Base-by-base conservation (phyloP, 2,329 filamentous ascomycete species). In the Madurella fahalii region DNA sequence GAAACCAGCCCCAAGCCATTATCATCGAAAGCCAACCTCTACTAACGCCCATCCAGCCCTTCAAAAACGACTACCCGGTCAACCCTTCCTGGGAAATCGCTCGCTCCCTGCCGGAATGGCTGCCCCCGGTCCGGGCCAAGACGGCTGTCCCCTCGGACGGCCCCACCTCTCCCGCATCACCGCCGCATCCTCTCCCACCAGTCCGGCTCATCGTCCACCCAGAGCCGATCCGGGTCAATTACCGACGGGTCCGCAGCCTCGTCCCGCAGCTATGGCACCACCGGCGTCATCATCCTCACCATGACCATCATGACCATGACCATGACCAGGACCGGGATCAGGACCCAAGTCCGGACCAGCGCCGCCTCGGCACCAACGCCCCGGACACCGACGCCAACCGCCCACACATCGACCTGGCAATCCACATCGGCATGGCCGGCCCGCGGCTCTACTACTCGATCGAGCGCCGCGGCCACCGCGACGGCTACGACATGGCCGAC, bases 21-120 rank as follows among this genome's bases (percentile, higher is more conserved):
- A 18, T 9, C 40, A 34, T 12, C 37, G 42, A 16, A 18, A 18
- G 13, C 39, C 48, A 34, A 40, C 43, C 16, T 11, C 18, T 25
- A 37, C 50, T 47, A 42, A 47, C 41, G 44, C 55, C 48, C 37
- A 44, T 17, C 50, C 57, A 93, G 89, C 86, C 90, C 1, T 95
- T 95, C 70, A 84, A 86, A 63, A 77, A 73, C n/a, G 74, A 85
- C 43, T 85, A 85, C 65, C 82, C 84, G 30, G 74, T 85, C 56
- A 95, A 95, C 67, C 89, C 90, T 9, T 90, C 90, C 2, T 92
- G 83, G 79, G 81, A 92, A 66, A 92, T 95, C 66, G 84, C 87
- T 47, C 78, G 76, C 25, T 76, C 74, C 17, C 81, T 95, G n/a
- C 85, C 89, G 3, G 69, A 79, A 2, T 79, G 81, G 61, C 79